Conservation (phyloP, 441 rosid genomes). For the Lepidium campestre region DNA sequence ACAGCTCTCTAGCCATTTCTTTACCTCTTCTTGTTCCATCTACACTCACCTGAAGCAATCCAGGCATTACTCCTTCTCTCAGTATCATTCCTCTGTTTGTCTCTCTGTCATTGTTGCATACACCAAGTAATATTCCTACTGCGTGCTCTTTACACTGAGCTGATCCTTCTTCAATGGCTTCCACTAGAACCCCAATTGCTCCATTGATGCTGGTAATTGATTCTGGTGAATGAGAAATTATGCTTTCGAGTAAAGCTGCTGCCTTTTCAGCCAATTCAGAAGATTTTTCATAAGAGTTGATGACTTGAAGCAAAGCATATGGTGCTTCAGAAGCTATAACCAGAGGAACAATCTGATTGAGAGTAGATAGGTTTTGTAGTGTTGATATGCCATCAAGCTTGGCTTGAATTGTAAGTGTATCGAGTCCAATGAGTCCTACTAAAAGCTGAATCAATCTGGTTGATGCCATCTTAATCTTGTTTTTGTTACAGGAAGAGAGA, state of each 20-base stretch:
- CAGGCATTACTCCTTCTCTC: conserved; percentile 72
- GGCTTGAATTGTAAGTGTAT: conserved; percentile 34
- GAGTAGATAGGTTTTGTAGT: conserved; percentile 75
- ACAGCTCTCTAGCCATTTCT: conserved; percentile 50
- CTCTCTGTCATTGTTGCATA: conserved; percentile 56
- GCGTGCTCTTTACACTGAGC: conserved; percentile 70
- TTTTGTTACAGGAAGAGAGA: conserved; percentile 60
- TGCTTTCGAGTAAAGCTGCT: conserved; percentile 47
- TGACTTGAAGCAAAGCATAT: conserved; percentile 42
- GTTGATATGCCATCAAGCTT: conserved; percentile 58
- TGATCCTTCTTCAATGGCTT: conserved; percentile 70
- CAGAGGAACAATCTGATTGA: conserved; percentile 41
- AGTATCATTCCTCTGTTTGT: conserved; percentile 56
- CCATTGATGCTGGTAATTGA: conserved; percentile 33
- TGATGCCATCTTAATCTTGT: conserved; percentile 57
- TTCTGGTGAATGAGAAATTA: conserved; percentile 32
- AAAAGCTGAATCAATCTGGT: conserved; percentile 48
- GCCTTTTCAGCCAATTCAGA: conserved; percentile 55
- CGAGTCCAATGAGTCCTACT: conserved; percentile 29
- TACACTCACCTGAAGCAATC: conserved; percentile 70
- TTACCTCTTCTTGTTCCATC: conserved; percentile 63
- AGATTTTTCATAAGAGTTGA: conserved; percentile 35
- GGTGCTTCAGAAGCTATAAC: conserved; percentile 49
- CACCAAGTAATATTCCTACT: conserved; percentile 44
- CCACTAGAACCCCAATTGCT: conserved; percentile 50